phyloP scores from a whole-genome alignment of 2,329 filamentous ascomycete genomes.

The Colletotrichum limetticola region DNA sequence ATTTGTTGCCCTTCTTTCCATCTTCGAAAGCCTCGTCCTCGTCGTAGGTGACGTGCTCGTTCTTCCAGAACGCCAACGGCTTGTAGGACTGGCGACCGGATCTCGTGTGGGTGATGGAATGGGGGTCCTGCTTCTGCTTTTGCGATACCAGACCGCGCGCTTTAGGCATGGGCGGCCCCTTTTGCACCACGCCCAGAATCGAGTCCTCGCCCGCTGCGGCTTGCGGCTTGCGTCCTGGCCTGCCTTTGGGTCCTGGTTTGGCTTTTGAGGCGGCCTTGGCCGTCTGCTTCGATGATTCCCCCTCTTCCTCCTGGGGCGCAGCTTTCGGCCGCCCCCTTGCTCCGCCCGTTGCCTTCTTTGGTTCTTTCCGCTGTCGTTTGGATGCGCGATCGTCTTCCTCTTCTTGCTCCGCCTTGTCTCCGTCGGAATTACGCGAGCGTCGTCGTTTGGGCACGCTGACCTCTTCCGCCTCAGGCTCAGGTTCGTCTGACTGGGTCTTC shows the following conservation, averaged over 20 bases:
- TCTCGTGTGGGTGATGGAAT: conserved; percentile 70
- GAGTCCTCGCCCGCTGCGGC: conserved; percentile 57
- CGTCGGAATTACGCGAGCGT: conserved; percentile 32
- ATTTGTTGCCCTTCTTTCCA: conserved; percentile 48
- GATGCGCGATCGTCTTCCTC: conserved; percentile 30
- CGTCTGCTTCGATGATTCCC: conserved; percentile 26
- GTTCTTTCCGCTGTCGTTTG: conserved; percentile 37
- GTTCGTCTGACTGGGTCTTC: conserved; percentile 26
- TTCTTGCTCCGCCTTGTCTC: conserved; percentile 29
- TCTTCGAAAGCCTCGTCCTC: conserved; percentile 64
- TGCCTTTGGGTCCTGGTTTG: conserved; percentile 38
- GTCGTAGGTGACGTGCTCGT: conserved; percentile 80
- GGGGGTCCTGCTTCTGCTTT: conserved; percentile 58
- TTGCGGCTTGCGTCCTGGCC: conserved; percentile 48
- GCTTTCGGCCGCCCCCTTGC: conserved; percentile 40
- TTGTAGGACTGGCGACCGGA: conserved; percentile 82
- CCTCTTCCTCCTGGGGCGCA: conserved; percentile 33
- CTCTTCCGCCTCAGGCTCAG: conserved; percentile 15
- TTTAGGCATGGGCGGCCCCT: conserved; percentile 66
- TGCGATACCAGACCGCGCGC: conserved; percentile 64
- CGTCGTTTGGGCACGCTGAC: conserved; percentile 24
- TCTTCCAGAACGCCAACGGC: conserved; percentile 87
- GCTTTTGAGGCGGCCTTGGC: conserved; percentile 38
- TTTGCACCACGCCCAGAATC: conserved; percentile 57
- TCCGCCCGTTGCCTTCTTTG: conserved; percentile 22